Evolutionary conservation across 306 rosid species (phyloP).

Genomic region (Prunus dulcis): DNA sequence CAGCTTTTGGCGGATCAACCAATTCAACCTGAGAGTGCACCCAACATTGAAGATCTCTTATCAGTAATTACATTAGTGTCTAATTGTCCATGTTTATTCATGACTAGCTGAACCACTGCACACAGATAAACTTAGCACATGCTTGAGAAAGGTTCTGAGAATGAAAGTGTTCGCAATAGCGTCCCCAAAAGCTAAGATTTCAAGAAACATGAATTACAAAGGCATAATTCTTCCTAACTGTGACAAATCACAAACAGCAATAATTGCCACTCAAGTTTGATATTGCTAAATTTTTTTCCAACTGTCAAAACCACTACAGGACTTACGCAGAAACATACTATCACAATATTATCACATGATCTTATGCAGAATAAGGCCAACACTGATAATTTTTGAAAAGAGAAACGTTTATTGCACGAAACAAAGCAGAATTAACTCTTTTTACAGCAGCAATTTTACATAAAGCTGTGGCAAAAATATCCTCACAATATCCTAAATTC

Average conservation of each 20-base stretch:
- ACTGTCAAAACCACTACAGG: not conserved
- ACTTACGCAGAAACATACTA: not conserved
- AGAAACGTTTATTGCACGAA: too few relatives aligned
- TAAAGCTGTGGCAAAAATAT: not conserved
- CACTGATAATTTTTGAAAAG: not conserved
- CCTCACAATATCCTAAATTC: not conserved
- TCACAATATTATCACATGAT: not conserved
- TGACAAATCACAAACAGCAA: not conserved
- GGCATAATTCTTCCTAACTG: not conserved
- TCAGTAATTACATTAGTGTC: not conserved
- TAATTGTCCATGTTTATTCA: not conserved
- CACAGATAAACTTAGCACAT: not conserved
- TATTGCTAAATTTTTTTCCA: not conserved
- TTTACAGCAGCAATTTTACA: not conserved
- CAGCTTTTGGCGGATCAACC: slow-evolving; percentile 79
- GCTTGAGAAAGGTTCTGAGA: not conserved
- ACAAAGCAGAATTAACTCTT: not conserved
- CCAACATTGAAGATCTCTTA: slow-evolving; percentile 11
- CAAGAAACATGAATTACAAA: not conserved
- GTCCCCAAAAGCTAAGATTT: not conserved
- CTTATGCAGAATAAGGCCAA: not conserved
- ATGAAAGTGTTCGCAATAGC: not conserved
- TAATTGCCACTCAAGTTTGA: not conserved
- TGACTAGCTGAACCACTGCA: not conserved
- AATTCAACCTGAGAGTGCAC: slow-evolving; percentile 58